These are phyloP conservation scores for Ligustrum vulgare DNA, from an alignment of 257 asterid species.

Conservation along the genomic window DNA sequence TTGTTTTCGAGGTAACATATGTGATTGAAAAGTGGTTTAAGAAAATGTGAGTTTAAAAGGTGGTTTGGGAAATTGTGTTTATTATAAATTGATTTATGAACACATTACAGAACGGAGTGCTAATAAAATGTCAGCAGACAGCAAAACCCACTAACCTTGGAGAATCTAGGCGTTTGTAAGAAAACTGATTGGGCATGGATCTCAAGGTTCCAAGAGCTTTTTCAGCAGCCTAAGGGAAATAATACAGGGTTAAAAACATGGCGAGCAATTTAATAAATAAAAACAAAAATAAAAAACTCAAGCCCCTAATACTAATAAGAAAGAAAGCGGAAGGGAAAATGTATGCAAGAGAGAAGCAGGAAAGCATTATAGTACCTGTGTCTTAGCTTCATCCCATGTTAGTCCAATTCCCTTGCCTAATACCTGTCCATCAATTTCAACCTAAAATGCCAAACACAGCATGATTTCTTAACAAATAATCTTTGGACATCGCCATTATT, in stretches of 20 bases:
- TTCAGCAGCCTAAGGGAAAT: slow-evolving; percentile 76
- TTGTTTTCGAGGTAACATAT: too few relatives aligned
- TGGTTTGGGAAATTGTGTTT: too few relatives aligned
- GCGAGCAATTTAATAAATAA: not conserved
- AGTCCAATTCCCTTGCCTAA: slow-evolving; percentile 83
- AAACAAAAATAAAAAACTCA: not conserved
- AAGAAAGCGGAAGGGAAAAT: slow-evolving; percentile 15
- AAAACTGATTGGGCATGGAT: slow-evolving; percentile 55
- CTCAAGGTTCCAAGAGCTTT: slow-evolving; percentile 76
- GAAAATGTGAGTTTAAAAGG: too few relatives aligned
- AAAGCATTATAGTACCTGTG: slow-evolving; percentile 52
- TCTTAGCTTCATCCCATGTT: slow-evolving; percentile 89
- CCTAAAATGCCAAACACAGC: slow-evolving; percentile 48
- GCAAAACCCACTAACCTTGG: slow-evolving; percentile 63
- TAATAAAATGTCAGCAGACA: slow-evolving; percentile 10
- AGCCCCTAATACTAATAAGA: not conserved
- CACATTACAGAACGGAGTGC: too few relatives aligned
- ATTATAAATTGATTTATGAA: too few relatives aligned
- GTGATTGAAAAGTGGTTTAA: too few relatives aligned
- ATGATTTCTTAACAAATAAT: slow-evolving; percentile 8
- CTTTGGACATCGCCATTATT: not conserved
- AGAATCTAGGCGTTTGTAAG: slow-evolving; percentile 74
- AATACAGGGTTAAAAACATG: slow-evolving; percentile 4
- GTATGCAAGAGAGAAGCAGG: not conserved
- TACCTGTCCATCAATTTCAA: slow-evolving; percentile 82